phyloP scores from a whole-genome alignment of 2,329 filamentous ascomycete genomes.

The Pseudogymnoascus sp. region DNA sequence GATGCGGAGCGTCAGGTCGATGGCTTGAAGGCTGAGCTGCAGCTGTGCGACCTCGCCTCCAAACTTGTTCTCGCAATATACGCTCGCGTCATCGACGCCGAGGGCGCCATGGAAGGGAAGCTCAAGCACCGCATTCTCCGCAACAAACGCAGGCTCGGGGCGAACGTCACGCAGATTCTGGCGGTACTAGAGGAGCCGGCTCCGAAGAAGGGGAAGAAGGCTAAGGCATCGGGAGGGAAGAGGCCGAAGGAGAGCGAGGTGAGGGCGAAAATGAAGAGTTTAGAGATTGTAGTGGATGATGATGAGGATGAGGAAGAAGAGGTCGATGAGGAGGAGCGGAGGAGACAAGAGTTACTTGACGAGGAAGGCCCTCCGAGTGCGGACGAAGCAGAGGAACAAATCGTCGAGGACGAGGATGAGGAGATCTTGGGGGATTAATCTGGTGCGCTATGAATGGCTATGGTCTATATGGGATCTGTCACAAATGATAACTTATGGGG shows the following conservation, averaged over 20 bases:
- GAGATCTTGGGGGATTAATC: conserved; percentile 6
- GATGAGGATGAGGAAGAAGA: conserved; percentile 24
- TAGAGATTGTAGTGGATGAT: conserved; percentile 23
- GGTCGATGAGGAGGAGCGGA: conserved; percentile 21
- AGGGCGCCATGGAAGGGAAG: conserved; percentile 50
- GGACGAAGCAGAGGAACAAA: conserved; percentile 51
- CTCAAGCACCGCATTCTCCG: conserved; percentile 65
- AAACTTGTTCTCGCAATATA: conserved; percentile 77
- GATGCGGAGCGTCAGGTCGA: conserved; percentile 53
- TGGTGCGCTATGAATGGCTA: background rate
- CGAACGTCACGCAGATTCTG: conserved; percentile 75
- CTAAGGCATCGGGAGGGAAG: conserved; percentile 34
- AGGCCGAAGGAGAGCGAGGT: conserved; percentile 23
- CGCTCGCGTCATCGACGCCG: conserved; percentile 63
- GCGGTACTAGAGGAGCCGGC: conserved; percentile 68
- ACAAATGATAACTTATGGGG: background rate
- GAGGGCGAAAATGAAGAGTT: conserved; percentile 17
- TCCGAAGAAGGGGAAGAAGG: conserved; percentile 34
- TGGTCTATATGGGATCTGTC: background rate
- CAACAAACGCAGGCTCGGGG: conserved; percentile 73
- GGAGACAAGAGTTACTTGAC: conserved; percentile 32
- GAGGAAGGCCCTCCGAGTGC: conserved; percentile 37
- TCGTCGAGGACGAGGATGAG: conserved; percentile 39
- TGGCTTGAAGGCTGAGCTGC: conserved; percentile 71
- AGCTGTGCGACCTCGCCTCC: conserved; percentile 74